Evolutionary conservation across 306 rosid genomes (phyloP).

Genomic region (Pueraria montana): DNA sequence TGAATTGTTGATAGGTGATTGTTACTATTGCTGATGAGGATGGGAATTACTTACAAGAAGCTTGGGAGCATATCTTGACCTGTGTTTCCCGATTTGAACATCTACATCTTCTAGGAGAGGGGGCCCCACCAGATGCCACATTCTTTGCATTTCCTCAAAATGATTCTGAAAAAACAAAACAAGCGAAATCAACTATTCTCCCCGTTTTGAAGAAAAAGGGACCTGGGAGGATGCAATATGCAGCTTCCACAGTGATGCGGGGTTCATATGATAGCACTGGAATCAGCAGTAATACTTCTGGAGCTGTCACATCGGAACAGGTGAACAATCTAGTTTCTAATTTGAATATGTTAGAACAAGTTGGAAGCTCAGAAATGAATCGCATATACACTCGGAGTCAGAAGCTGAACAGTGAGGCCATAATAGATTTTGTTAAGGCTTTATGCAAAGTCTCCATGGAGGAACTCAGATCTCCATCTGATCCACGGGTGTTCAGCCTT

Average conservation of each 20-base stretch:
- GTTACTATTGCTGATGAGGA: constrained; percentile 98
- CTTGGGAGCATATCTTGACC: constrained; percentile 99
- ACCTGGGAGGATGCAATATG: constrained; percentile 91
- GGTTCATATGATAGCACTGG: constrained; percentile 99
- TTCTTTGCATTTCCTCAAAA: constrained; percentile 95
- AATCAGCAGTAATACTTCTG: constrained; percentile 86
- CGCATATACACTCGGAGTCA: constrained; percentile 97
- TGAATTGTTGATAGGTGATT: constrained; percentile 72
- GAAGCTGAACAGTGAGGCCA: constrained; percentile 97
- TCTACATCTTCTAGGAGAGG: constrained; percentile 98
- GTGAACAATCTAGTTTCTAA: constrained; percentile 95
- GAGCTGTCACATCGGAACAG: constrained; percentile 88
- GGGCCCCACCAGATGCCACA: constrained; percentile 99
- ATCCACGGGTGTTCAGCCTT: constrained; percentile 99
- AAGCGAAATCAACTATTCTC: constrained; percentile 81
- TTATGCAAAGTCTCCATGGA: constrained; percentile 99
- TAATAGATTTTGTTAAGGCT: constrained; percentile 96
- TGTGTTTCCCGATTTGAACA: constrained; percentile 99
- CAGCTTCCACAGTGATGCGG: constrained; percentile 90
- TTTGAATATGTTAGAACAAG: constrained; percentile 97
- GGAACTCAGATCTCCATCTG: constrained; percentile 94
- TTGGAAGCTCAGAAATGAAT: constrained; percentile 98
- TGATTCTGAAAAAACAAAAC: constrained; percentile 87
- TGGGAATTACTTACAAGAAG: constrained; percentile 98
- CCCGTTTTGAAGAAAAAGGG: constrained; percentile 96